phyloP scores from a whole-genome alignment of 2,329 filamentous ascomycete genomes.

The Metarhizium sp. region DNA sequence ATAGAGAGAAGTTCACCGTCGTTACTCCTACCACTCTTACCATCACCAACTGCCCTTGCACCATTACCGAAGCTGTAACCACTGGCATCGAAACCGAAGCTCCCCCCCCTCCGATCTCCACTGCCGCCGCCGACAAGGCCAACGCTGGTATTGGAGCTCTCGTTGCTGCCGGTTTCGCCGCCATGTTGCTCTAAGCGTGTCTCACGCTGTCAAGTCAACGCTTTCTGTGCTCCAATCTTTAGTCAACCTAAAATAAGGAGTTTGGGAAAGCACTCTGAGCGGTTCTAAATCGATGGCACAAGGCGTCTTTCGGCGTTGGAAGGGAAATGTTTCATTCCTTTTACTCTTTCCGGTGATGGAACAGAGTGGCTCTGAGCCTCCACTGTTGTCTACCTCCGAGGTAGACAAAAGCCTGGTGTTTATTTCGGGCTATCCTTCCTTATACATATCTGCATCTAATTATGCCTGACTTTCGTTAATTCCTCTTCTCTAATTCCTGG shows the following conservation, averaged over 20 bases:
- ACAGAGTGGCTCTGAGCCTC: neutral
- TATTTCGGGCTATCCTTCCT: neutral
- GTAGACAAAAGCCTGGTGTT: neutral
- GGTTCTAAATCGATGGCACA: neutral
- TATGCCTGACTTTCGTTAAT: neutral
- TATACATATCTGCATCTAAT: neutral
- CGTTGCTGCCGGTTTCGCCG: conserved; percentile 28
- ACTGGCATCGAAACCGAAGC: neutral
- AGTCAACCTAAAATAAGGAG: neutral
- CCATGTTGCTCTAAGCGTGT: conserved; percentile 23
- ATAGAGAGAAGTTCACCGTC: conserved; percentile 34
- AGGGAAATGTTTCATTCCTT: neutral
- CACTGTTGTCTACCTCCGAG: neutral
- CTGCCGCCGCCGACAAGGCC: conserved; percentile 27
- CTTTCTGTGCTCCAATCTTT: neutral
- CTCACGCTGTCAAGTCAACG: neutral
- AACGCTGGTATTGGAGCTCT: conserved; percentile 26
- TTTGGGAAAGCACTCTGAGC: neutral
- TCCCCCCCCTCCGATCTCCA: conserved; percentile 13
- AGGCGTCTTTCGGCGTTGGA: neutral
- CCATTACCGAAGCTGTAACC: conserved; percentile 21
- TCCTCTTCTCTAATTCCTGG: neutral
- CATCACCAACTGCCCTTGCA: conserved; percentile 39
- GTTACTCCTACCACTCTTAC: conserved; percentile 32
- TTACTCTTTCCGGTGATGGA: neutral